Evolutionary conservation across 495 filamentous ascomycete species (phyloP).

Genomic region (Trichoderma reesei): DNA sequence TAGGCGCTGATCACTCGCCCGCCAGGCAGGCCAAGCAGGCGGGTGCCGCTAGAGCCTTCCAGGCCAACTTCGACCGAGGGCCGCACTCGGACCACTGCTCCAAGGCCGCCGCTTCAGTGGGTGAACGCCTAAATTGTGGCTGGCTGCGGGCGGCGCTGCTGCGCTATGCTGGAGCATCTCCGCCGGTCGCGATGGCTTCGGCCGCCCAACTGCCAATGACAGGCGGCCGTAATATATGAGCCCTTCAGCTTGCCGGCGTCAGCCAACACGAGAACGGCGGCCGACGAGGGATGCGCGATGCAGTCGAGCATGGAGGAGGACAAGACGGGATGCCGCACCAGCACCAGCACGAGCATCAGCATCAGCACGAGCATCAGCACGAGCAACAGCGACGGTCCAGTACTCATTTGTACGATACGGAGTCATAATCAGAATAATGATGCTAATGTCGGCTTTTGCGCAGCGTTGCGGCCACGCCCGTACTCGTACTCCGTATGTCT

Average conservation of each 20-base stretch:
- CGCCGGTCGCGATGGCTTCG: neutral
- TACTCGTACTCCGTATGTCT: neutral
- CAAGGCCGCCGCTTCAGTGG: neutral
- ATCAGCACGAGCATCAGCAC: neutral
- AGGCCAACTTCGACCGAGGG: no score
- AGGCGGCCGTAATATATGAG: neutral
- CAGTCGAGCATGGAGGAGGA: no score
- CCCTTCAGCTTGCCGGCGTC: neutral
- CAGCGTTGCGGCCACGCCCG: neutral
- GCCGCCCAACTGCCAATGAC: neutral
- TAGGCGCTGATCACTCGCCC: slow-evolving; percentile 7
- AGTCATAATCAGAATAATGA: neutral
- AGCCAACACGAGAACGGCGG: neutral
- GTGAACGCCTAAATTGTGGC: neutral
- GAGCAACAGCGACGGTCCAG: no score
- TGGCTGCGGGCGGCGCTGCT: neutral
- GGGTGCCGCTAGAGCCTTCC: slow-evolving; percentile 2
- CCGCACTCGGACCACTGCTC: no score
- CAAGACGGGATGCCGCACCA: neutral
- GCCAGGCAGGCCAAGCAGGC: neutral
- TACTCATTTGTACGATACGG: no score
- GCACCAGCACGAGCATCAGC: neutral
- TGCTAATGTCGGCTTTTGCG: neutral
- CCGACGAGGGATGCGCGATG: no score
- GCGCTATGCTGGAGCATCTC: neutral